These are phyloP conservation scores for Suhomyces taliae DNA, from an alignment of 1,139 yeast species.

Conservation along the genomic window DNA sequence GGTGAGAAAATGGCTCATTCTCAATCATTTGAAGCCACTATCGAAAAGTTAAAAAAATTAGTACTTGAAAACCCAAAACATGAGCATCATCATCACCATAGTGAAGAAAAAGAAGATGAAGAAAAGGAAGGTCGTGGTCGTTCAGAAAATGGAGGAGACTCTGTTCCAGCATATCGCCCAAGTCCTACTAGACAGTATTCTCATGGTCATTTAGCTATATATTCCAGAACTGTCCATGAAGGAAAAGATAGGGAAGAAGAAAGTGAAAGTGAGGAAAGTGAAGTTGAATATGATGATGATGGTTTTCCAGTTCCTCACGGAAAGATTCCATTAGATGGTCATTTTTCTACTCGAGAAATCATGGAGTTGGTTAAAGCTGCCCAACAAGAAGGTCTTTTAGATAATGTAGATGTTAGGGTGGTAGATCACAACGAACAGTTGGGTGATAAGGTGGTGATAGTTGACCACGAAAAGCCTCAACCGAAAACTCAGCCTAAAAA, in stretches of 20 bases:
- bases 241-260: background rate
- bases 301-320: constrained; percentile 42
- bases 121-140: no score
- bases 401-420: constrained; percentile 29
- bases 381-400: constrained; percentile 31
- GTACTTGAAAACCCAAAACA: constrained; percentile 14
- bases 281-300: constrained; percentile 26
- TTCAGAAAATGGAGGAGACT: background rate
- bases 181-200: constrained; percentile 1
- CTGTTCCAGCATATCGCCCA: background rate
- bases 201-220: background rate
- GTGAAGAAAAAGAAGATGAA: constrained; percentile 3
- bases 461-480: constrained; percentile 9
- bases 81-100: background rate
- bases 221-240: background rate
- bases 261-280: background rate
- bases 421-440: constrained; percentile 21
- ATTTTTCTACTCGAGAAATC: constrained; percentile 39
- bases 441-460: constrained; percentile 18
- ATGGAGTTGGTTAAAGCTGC: constrained; percentile 32
- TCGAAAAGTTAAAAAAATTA: constrained; percentile 17
- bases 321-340: constrained; percentile 43
- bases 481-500: background rate
- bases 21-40: constrained; percentile 11
- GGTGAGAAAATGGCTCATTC: constrained; percentile 5